A percentile compares a stretch with the other conserved stretches of the same genome.
Evolutionary conservation across 139 green algal species (phyloP).

Genomic region (Spirogloea muscicola): DNA sequence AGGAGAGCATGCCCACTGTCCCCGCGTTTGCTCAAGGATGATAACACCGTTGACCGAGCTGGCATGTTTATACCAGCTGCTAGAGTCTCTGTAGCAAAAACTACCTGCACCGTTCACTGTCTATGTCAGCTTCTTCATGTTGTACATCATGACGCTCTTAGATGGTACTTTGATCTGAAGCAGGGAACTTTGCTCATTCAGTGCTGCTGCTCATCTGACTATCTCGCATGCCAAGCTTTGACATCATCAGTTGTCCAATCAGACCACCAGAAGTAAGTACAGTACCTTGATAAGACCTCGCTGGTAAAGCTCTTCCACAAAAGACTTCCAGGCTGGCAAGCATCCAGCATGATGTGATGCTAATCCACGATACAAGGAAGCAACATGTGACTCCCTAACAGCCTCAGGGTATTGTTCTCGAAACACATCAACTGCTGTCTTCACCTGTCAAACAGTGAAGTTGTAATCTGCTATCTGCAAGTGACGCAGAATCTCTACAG

Average conservation of each 20-base stretch:
- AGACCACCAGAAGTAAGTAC: no score
- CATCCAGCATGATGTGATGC: slow-evolving; percentile 83
- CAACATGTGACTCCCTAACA: slow-evolving; percentile 61
- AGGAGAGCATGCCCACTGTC: slow-evolving; percentile 33
- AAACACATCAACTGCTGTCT: slow-evolving; percentile 58
- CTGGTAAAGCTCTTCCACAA: slow-evolving; percentile 89
- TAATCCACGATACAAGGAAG: slow-evolving; percentile 67
- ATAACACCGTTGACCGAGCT: slow-evolving; percentile 61
- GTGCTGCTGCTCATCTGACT: no score
- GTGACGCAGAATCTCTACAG: no score
- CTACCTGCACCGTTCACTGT: slow-evolving; percentile 57
- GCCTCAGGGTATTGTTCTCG: slow-evolving; percentile 66
- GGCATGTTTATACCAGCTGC: slow-evolving; percentile 98
- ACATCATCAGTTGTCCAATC: no score
- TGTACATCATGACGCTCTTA: no score
- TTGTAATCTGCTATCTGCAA: no score
- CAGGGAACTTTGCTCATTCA: no score
- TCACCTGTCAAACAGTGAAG: no score
- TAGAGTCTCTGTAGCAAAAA: slow-evolving; percentile 96
- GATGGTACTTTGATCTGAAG: no score
- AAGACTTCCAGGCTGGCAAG: slow-evolving; percentile 84
- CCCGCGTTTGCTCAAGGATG: slow-evolving; percentile 41
- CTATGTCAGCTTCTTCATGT: not conserved
- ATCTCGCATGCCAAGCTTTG: no score
- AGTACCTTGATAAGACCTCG: slow-evolving; percentile 50